Evolutionary conservation across 495 filamentous ascomycete genomes (phyloP).

Genomic region (Penicillium macrosclerotiorum): DNA sequence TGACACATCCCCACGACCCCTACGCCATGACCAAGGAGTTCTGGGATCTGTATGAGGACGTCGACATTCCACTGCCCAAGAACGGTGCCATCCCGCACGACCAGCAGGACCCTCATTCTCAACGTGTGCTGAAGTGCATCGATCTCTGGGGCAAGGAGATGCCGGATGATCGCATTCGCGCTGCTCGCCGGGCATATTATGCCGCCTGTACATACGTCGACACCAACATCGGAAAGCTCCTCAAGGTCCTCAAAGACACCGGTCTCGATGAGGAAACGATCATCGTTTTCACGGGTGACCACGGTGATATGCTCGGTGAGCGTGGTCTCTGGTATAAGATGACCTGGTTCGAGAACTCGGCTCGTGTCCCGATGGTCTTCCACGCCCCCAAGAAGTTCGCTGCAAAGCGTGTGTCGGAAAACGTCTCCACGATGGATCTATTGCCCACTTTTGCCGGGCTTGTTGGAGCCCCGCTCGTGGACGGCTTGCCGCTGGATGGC

Average conservation of each 20-base stretch:
- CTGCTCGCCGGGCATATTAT: conserved; percentile 81
- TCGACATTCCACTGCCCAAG: conserved; percentile 79
- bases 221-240: conserved; percentile 76
- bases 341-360: conserved; percentile 82
- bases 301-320: conserved; percentile 92
- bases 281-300: conserved; percentile 82
- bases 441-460: conserved; percentile 80
- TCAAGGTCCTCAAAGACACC: conserved; percentile 69
- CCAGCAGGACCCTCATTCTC: conserved; percentile 77
- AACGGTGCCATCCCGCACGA: conserved; percentile 66
- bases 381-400: conserved; percentile 65
- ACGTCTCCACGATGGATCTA: conserved; percentile 83
- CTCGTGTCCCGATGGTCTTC: conserved; percentile 77
- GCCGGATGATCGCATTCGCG: conserved; percentile 73
- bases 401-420: conserved; percentile 66
- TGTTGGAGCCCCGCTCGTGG: conserved; percentile 61
- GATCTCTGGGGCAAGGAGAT: conserved; percentile 76
- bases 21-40: conserved; percentile 86
- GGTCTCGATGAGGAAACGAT: conserved; percentile 78
- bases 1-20: conserved; percentile 89
- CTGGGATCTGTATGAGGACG: conserved; percentile 84
- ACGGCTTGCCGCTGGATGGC: conserved; percentile 73
- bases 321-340: conserved; percentile 93
- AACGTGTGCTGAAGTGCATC: conserved; percentile 75
- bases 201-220: conserved; percentile 88